phyloP scores from a whole-genome alignment of 192 early-diverging fungal species.

The Lobosporangium transversale region DNA sequence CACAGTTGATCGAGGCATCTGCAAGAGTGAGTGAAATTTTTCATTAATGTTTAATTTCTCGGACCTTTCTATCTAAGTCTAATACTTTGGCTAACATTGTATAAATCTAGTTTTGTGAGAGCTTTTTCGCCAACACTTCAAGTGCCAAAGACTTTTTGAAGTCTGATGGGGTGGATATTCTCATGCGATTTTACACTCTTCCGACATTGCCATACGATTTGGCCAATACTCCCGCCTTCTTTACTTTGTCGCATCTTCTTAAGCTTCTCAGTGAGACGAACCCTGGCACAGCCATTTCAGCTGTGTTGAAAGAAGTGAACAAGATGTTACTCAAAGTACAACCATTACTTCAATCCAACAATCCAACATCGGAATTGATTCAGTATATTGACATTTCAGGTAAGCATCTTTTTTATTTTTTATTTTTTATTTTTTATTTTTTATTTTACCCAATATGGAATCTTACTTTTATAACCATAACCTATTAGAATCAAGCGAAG shows the following conservation, averaged over 20 bases:
- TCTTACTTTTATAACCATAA: not conserved
- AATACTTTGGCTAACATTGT: too few species aligned
- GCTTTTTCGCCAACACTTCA: constrained; percentile 80
- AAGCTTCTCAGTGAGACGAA: constrained; percentile 75
- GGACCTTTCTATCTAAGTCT: too few species aligned
- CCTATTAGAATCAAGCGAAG: constrained; percentile 51
- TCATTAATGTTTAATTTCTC: not conserved
- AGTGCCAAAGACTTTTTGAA: constrained; percentile 82
- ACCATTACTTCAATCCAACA: constrained; percentile 56
- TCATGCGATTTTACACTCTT: constrained; percentile 72
- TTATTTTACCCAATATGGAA: not conserved
- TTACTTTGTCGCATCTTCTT: constrained; percentile 77
- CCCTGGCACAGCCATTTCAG: constrained; percentile 60
- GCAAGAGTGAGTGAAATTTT: constrained; percentile 60
- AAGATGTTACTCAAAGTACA: constrained; percentile 54
- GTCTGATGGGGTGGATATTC: constrained; percentile 66
- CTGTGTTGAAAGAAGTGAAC: constrained; percentile 65
- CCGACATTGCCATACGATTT: constrained; percentile 81
- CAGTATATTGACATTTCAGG: constrained; percentile 73
- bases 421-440: not conserved
- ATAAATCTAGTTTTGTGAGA: constrained; percentile 89
- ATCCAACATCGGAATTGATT: constrained; percentile 51
- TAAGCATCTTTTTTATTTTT: constrained; percentile 25
- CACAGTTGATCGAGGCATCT: constrained; percentile 71
- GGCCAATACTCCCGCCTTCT: constrained; percentile 66